Conservation (phyloP, 352 stramenopile genomes). For the Globisporangium acanthophoron region DNA sequence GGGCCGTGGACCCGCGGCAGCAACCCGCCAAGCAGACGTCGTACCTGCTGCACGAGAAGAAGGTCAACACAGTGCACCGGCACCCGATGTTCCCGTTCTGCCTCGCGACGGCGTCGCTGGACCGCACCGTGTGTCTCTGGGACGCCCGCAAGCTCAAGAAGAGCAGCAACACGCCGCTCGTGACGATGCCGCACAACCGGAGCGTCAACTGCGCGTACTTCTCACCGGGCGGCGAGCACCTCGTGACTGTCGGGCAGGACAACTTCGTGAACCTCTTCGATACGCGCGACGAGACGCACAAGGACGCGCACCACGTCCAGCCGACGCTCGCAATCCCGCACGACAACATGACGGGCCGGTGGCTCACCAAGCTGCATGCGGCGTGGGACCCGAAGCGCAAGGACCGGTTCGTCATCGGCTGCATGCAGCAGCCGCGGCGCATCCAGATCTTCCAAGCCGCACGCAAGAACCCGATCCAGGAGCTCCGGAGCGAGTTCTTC, state of each 20-base stretch:
- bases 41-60: conserved; percentile 75
- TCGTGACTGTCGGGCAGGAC: conserved; percentile 82
- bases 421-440: conserved; percentile 72
- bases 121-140: conserved; percentile 81
- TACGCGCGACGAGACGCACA: conserved; percentile 28
- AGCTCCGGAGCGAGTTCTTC: conserved; percentile 62
- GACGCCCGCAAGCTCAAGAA: conserved; percentile 55
- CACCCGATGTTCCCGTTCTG: conserved; percentile 56
- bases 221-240: conserved; percentile 53
- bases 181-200: conserved; percentile 59
- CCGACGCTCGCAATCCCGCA: conserved; percentile 55
- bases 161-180: conserved; percentile 33
- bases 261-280: conserved; percentile 76
- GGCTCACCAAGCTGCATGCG: conserved; percentile 85
- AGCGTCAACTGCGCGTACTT: conserved; percentile 89
- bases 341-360: conserved; percentile 83
- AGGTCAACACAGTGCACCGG: conserved; percentile 81
- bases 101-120: conserved; percentile 71
- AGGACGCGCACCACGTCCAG: conserved; percentile 19
- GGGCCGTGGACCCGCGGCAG: conserved; percentile 47
- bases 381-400: conserved; percentile 71
- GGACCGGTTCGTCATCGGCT: conserved; percentile 78
- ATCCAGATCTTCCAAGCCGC: conserved; percentile 79
- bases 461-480: conserved; percentile 60
- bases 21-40: conserved; percentile 17